Base-by-base conservation (phyloP, 2,329 filamentous ascomycete species). In the Botrytis byssoidea region DNA sequence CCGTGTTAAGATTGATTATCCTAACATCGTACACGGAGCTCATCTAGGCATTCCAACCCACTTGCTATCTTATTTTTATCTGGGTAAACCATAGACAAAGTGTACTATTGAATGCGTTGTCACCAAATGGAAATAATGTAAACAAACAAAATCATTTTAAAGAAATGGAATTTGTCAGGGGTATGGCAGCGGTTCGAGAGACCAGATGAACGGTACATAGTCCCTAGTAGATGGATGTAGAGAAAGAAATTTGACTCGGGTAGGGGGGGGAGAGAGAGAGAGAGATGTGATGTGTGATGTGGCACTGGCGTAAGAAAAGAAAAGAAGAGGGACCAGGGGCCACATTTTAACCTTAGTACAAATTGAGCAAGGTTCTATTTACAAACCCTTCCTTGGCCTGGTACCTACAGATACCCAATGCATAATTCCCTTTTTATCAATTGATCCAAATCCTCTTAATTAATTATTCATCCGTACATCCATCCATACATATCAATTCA, bases 381-480 rank as follows among this genome's bases (percentile, higher is more conserved):
- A 57, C 51, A 57, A 29, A 18, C 4, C n/a, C 25, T n/a, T 3
- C 48, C 48, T 25, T 37, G 22, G 29, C 57, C 3, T 29, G 55
- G 29, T 18, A n/a, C 35, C 35, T 42, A 42, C 48, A 55, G 48
- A 55, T 10, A n/a, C 48, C 48, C n/a, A 25, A n/a, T 57, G 35
- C 46, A 57, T 68, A 57, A 68, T 68, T 68, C 65, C 35, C 65
- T 57, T 57, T 68, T 25, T 51, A 57, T 68, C 48, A 68, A 68
- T 68, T 57, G 63, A 48, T 35, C 42, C 40, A 65, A 65, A 48
- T 44, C 63, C 48, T 48, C 46, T 51, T 18, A 20, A 67, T 51
- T 51, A 51, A 48, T 66, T 66, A 48, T 55, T 29, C 65, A 55
- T 55, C 51, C n/a, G 4, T 57, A 25, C 48, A 16, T 16, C 25